These are phyloP conservation scores for Crithidia fasciculata DNA, from an alignment of 208 protist genomes.

Conservation along the genomic window DNA sequence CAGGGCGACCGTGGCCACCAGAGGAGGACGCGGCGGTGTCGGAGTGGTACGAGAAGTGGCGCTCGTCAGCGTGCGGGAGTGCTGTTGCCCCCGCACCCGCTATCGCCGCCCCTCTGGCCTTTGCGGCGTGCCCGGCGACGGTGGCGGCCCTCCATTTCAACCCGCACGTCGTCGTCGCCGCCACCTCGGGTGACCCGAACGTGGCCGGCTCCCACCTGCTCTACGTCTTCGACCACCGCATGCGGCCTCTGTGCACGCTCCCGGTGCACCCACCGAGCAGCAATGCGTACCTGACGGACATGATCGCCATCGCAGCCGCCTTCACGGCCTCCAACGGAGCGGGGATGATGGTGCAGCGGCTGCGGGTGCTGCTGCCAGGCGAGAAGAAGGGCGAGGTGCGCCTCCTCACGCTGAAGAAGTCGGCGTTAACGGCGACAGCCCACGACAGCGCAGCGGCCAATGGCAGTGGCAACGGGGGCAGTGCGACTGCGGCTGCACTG, in stretches of 20 bases:
- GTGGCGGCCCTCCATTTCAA: conserved; percentile 34
- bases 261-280: conserved; percentile 33
- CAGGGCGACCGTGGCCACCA: conserved; percentile 13
- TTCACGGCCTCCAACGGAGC: conserved; percentile 33
- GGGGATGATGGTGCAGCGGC: conserved; percentile 29
- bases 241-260: conserved; percentile 26
- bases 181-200: conserved; percentile 32
- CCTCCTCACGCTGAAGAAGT: conserved; percentile 42
- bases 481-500: too few relatives aligned
- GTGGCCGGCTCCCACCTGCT: conserved; percentile 33
- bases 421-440: conserved; percentile 17
- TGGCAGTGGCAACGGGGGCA: background rate
- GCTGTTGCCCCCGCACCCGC: background rate
- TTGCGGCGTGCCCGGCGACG: conserved; percentile 21
- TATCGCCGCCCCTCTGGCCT: conserved; percentile 24
- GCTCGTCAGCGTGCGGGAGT: conserved; percentile 30
- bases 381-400: conserved; percentile 48
- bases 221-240: conserved; percentile 39
- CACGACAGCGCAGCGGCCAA: background rate
- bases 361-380: conserved; percentile 56
- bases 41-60: conserved; percentile 28
- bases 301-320: conserved; percentile 41
- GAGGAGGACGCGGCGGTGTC: conserved; percentile 24
- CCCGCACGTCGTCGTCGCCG: conserved; percentile 38
- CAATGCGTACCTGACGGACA: conserved; percentile 41